A percentile compares a stretch with the other conserved stretches of the same genome.
These are phyloP conservation scores for Biscogniauxia sp. DNA, from an alignment of 2,329 filamentous ascomycete species.

Conservation along the genomic window DNA sequence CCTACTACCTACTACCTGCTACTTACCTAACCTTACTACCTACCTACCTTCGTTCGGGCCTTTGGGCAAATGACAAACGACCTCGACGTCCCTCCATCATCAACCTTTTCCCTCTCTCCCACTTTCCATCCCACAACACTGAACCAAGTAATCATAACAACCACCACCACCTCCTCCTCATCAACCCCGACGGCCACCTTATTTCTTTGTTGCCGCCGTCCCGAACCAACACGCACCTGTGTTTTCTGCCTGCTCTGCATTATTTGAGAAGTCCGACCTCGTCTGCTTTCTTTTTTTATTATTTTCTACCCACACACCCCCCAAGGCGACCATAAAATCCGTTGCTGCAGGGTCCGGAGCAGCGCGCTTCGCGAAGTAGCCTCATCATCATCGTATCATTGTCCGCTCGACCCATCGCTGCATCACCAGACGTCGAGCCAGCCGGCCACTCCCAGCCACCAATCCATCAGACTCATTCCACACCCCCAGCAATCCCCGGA, in stretches of 20 bases:
- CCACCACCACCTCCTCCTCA: background rate
- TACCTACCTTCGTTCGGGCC: background rate
- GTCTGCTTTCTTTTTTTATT: slow-evolving; percentile 16
- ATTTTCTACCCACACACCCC: background rate
- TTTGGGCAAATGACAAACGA: background rate
- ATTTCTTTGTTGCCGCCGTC: background rate
- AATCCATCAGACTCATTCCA: slow-evolving; percentile 3
- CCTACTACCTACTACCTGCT: too few relatives aligned
- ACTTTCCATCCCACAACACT: slow-evolving; percentile 8
- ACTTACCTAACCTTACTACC: background rate
- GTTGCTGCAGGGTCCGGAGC: slow-evolving; percentile 20
- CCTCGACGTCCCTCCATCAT: slow-evolving; percentile 2
- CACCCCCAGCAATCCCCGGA: slow-evolving; percentile 8
- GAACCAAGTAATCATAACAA: slow-evolving; percentile 2
- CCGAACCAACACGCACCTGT: slow-evolving; percentile 4
- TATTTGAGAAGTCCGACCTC: slow-evolving; percentile 21
- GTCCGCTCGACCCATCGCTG: slow-evolving; percentile 4
- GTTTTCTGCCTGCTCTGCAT: slow-evolving; percentile 12
- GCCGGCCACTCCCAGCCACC: slow-evolving; percentile 14
- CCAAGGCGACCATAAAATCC: slow-evolving; percentile 9
- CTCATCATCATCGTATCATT: slow-evolving; percentile 10
- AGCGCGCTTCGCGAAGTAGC: slow-evolving; percentile 23
- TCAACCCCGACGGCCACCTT: background rate
- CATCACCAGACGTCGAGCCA: slow-evolving; percentile 18
- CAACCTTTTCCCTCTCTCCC: slow-evolving; percentile 5